Base-by-base conservation (phyloP, 2,329 filamentous ascomycete genomes). In the Endocalyx cinctus region DNA sequence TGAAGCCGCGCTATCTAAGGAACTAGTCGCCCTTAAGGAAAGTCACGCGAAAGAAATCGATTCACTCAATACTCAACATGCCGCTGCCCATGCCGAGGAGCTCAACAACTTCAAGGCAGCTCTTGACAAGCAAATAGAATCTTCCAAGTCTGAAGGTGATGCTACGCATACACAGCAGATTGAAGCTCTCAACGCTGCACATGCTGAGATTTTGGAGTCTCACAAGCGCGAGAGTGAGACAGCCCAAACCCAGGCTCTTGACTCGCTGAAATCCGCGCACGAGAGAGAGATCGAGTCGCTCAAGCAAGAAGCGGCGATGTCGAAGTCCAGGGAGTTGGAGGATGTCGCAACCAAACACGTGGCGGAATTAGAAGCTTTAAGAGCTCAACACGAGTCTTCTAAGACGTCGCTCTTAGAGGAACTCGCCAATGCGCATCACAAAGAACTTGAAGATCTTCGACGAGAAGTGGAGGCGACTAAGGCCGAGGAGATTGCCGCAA, bases 71-170 rank as follows among this genome's bases (percentile, higher is more conserved):
- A 42, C 33, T 20, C 48, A 54, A 30, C 47, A 57, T 32, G 48
- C 54, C 23, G 41, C 47, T 15, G 48, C 50, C 17, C 54, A 51
- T 27, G 47, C 54, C 12, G 45, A 49, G 17, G 54, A 55, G 33
- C 35, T 58, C 4, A 51, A 54, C n/a, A 34, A 45, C 5, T 57
- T 58, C 38, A 48, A 54, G 37, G 47, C 50, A 6, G 50, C 52
- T 22, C 30, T 58, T 16, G 49, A 46, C 17, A 58, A 58, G 29
- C 54, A 58, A 32, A 35, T 55, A 3, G 51, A 55, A 31, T 57
- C 53, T 10, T 54, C 55, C 6, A 54, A 55, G 37, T 41, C 36
- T 1, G 53, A 55, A 38, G 53, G 52, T n/a, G 39, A 55, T 17
- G 51, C 41, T 5, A 48, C 54, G 15, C 53, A 50, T 13, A 45